These are phyloP conservation scores for Solanum tarijense DNA, from an alignment of 257 asterid genomes.

Conservation along the genomic window DNA sequence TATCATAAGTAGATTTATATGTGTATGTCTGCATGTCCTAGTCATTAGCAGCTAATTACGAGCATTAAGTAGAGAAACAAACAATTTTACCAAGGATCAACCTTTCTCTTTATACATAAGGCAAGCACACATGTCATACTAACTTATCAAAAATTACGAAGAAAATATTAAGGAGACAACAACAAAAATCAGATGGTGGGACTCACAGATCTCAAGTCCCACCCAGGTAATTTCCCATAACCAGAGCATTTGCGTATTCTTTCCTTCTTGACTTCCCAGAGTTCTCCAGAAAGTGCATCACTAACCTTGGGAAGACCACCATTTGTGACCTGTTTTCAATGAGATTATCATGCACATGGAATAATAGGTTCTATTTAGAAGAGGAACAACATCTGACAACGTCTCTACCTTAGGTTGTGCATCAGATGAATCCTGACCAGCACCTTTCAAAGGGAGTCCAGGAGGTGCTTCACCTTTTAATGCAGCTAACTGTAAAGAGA, in stretches of 20 bases:
- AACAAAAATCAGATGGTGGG: conserved; percentile 1
- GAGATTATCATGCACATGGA: conserved; percentile 1
- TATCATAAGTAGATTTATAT: background rate
- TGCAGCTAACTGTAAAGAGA: conserved; percentile 76
- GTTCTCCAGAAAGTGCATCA: conserved; percentile 96
- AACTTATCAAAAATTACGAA: background rate
- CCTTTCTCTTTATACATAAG: background rate
- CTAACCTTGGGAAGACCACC: conserved; percentile 75
- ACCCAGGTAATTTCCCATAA: conserved; percentile 78
- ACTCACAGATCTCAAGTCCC: conserved; percentile 99
- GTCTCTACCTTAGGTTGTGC: conserved; percentile 62
- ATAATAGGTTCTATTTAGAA: conserved; percentile 9
- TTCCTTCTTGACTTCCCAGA: conserved; percentile 94
- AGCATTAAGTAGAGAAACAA: background rate
- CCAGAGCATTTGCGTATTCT: conserved; percentile 82
- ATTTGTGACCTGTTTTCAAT: conserved; percentile 50
- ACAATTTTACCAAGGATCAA: background rate
- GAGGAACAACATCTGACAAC: conserved; percentile 4
- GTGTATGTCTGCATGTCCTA: background rate
- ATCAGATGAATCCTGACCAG: conserved; percentile 98
- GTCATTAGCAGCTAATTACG: background rate
- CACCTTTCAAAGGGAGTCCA: conserved; percentile 97
- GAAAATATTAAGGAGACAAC: background rate
- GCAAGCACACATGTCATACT: background rate
- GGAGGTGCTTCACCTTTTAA: conserved; percentile 99